A percentile compares a stretch with the other conserved stretches of the same genome.
Evolutionary conservation across 2,329 filamentous ascomycete genomes (phyloP).

Genomic region (Ophiostoma sp.): DNA sequence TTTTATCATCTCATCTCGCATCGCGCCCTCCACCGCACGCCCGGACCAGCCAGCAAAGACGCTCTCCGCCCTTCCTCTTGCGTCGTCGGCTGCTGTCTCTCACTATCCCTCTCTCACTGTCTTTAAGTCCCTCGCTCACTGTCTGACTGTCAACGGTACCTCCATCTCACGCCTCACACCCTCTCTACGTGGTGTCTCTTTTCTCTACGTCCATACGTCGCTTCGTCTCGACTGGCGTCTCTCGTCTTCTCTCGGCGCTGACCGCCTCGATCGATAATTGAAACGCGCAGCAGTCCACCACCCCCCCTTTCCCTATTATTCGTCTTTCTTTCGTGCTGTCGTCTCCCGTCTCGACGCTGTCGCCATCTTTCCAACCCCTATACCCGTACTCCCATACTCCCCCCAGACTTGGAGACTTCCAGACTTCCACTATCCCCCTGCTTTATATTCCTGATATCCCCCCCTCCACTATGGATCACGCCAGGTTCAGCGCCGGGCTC

Average conservation of each 20-base stretch:
- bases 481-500: slow-evolving; percentile 23
- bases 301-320: not conserved
- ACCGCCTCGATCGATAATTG: slow-evolving; percentile 12
- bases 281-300: not conserved
- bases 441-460: slow-evolving; percentile 2
- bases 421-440: not conserved
- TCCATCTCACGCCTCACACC: slow-evolving; percentile 9
- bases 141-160: slow-evolving; percentile 12
- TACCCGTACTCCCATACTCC: not conserved
- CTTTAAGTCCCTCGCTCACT: not conserved
- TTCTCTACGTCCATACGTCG: too few relatives aligned
- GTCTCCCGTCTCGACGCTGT: slow-evolving; percentile 8
- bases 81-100: slow-evolving; percentile 4
- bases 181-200: not conserved
- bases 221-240: not conserved
- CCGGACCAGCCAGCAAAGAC: slow-evolving; percentile 11
- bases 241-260: not conserved
- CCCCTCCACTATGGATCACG: slow-evolving; percentile 28
- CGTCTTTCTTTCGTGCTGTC: not conserved
- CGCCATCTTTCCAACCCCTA: not conserved
- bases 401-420: not conserved
- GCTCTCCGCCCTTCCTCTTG: slow-evolving; percentile 17
- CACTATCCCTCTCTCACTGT: not conserved
- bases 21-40: slow-evolving; percentile 16
- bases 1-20: slow-evolving; percentile 27